A percentile compares a stretch with the other conserved stretches of the same genome.
Evolutionary conservation across 169 alveolate genomes (phyloP).

Genomic region (Plasmodium cynomolgi): DNA sequence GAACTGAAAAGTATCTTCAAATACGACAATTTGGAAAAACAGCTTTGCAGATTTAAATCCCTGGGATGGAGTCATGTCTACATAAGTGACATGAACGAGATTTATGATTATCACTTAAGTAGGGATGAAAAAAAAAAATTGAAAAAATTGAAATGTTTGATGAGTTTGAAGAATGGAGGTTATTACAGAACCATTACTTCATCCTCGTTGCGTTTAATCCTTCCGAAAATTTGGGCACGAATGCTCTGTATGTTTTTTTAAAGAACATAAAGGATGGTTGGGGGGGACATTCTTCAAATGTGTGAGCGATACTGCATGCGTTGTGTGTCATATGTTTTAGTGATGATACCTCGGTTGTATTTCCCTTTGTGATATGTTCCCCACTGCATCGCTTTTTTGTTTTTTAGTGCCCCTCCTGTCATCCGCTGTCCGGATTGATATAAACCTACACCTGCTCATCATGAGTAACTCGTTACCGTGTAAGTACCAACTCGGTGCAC

Average conservation of each 20-base stretch:
- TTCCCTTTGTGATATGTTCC: neutral
- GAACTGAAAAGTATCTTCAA: slow-evolving; percentile 57
- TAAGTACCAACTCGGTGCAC: neutral
- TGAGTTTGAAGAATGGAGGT: slow-evolving; percentile 84
- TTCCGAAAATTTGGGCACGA: slow-evolving; percentile 1
- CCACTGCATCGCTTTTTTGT: neutral
- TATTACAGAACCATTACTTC: slow-evolving; percentile 77
- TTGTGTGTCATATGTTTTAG: neutral
- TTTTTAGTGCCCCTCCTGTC: neutral
- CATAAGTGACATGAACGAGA: slow-evolving; percentile 76
- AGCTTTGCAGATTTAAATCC: slow-evolving; percentile 24
- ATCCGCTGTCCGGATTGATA: neutral
- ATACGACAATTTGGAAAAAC: slow-evolving; percentile 41
- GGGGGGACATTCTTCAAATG: neutral
- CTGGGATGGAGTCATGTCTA: slow-evolving; percentile 78
- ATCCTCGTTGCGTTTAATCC: slow-evolving; percentile 65
- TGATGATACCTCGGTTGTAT: neutral
- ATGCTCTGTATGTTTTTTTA: slow-evolving; percentile 29
- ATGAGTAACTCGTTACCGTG: neutral
- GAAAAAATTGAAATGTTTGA: slow-evolving; percentile 81
- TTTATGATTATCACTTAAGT: slow-evolving; percentile 75
- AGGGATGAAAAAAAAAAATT: slow-evolving; percentile 71
- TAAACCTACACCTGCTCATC: neutral
- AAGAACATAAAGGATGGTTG: neutral
- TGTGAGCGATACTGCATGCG: neutral